These are phyloP conservation scores for Paraphoma chrysanthemicola DNA, from an alignment of 2,329 filamentous ascomycete species.

Conservation along the genomic window DNA sequence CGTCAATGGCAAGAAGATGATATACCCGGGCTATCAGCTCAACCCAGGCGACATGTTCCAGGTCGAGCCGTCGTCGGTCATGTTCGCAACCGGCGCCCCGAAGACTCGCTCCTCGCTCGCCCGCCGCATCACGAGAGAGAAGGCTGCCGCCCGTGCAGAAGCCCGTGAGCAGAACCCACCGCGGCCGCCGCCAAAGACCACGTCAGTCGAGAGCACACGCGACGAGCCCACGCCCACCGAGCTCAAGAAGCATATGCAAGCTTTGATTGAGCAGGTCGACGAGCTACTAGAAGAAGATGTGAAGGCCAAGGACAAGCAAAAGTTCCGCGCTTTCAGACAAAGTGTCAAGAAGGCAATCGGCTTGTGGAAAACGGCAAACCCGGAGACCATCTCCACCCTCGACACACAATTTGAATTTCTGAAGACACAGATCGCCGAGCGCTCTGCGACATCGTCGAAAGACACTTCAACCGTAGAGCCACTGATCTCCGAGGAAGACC, in stretches of 20 bases:
- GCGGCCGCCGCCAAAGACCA: conserved; percentile 17
- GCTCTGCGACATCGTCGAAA: conserved; percentile 5
- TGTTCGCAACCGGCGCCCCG: conserved; percentile 82
- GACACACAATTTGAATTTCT: conserved; percentile 57
- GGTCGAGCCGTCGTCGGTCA: conserved; percentile 85
- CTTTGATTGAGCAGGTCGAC: conserved; percentile 61
- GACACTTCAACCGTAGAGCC: conserved; percentile 15
- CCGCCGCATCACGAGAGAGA: conserved; percentile 38
- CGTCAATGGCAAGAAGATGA: conserved; percentile 98
- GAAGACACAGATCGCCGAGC: conserved; percentile 31
- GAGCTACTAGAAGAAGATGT: conserved; percentile 64
- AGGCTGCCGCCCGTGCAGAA: conserved; percentile 37
- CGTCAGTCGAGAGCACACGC: conserved; percentile 12
- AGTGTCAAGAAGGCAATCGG: conserved; percentile 69
- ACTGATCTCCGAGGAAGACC: conserved; percentile 60
- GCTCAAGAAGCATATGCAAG: conserved; percentile 43
- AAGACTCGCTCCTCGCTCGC: conserved; percentile 56
- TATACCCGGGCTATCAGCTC: conserved; percentile 87
- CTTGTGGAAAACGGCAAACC: conserved; percentile 54
- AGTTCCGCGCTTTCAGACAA: conserved; percentile 75
- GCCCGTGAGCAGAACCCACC: conserved; percentile 27
- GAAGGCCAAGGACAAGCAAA: conserved; percentile 75
- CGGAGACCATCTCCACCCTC: conserved; percentile 54
- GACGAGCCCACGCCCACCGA: conserved; percentile 38
- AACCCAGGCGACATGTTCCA: conserved; percentile 99